Evolutionary conservation across 768 basidiomycete species (phyloP), one percentile per base, ranked within the genome.

Genomic region (Chalciporus piperatus): DNA sequence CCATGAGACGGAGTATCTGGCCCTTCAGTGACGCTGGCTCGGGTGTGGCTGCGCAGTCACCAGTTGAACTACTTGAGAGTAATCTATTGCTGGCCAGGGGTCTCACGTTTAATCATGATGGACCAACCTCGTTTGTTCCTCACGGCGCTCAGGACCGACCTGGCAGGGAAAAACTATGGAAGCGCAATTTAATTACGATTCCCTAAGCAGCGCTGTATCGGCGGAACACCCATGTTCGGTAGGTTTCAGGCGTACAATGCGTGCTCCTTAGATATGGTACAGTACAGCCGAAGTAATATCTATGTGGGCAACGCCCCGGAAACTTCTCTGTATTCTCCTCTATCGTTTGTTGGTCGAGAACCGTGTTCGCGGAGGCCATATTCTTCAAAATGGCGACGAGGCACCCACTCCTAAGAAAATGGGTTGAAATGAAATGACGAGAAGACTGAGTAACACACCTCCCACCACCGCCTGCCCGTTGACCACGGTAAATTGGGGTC

Each of bases 381-480:
- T 51, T 80, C 77, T 56, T 84, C 81, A 33, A 71, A 60, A 56
- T 77, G 76, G 61, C 79, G 73, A 57, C 75, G 76, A 51, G 83
- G 81, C 51, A 71, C 50, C 69, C 68, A 72, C 64, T 63, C 64
- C 68, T 67, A 55, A 41, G 39, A 48, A 57, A 8, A 57, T 23
- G 17, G 40, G 50, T 37, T 54, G 57, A 55, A 59, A 51, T 56
- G 17, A 50, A 45, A 52, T 43, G 47, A 39, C 47, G 37, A 46
- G 30, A 62, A 44, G 50, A 66, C 45, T 32, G 11, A 32, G 11
- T 59, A 55, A 72, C 76, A 67, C 58, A 89, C 90, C 80, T 91
- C 87, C 90, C 90, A 91, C 90, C 90, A 92, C 59, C 82, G 75
- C 57, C 81, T 74, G 41, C 85, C 77, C 55, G 73, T 70, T 49